Evolutionary conservation across 257 asterid genomes (phyloP).

Genomic region (Solanum lycopersicoides): DNA sequence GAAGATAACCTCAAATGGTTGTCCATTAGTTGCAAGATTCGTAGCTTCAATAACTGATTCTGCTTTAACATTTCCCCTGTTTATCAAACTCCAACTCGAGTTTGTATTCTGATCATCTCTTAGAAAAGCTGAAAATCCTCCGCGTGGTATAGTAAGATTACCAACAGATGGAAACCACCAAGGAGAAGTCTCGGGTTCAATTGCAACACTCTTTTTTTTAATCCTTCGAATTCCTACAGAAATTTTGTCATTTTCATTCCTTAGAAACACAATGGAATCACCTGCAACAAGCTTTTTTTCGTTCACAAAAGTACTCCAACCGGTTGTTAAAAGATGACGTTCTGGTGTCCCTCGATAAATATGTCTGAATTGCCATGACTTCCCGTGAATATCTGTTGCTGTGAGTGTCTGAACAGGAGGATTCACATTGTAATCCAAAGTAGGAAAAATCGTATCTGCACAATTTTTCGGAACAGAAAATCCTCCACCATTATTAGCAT

Average conservation of each 20-base stretch:
- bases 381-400: constrained; percentile 87
- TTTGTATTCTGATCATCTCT: constrained; percentile 37
- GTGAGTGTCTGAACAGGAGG: constrained; percentile 79
- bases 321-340: constrained; percentile 91
- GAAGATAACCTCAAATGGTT: constrained; percentile 69
- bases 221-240: constrained; percentile 81
- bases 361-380: constrained; percentile 85
- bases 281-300: constrained; percentile 91
- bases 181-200: constrained; percentile 37
- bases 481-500: constrained; percentile 92
- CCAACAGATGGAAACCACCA: constrained; percentile 49
- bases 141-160: constrained; percentile 33
- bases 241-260: constrained; percentile 66
- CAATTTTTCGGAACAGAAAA: constrained; percentile 92
- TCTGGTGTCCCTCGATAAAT: constrained; percentile 83
- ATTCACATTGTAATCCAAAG: constrained; percentile 51
- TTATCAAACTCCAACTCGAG: constrained; percentile 4
- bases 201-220: constrained; percentile 50
- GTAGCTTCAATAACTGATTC: constrained; percentile 79
- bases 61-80: constrained; percentile 42
- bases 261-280: constrained; percentile 78
- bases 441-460: constrained; percentile 79
- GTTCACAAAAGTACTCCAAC: constrained; percentile 93
- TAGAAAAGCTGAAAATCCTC: constrained; percentile 50
- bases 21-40: constrained; percentile 54